Evolutionary conservation across 805 yeast genomes (phyloP).

Genomic region (Ogataea wickerhamii): DNA sequence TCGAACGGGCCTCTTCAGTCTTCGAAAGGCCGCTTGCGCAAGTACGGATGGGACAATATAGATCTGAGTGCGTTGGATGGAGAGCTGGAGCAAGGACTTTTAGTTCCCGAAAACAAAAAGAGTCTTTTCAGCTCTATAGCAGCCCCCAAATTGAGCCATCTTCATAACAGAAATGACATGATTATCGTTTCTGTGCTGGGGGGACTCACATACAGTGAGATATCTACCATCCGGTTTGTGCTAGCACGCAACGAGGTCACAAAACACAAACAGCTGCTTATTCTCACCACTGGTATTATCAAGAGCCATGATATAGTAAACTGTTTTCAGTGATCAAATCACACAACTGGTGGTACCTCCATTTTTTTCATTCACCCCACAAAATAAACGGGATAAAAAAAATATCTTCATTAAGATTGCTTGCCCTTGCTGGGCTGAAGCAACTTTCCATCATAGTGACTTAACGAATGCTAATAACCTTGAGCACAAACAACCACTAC

Average conservation of each 20-base stretch:
- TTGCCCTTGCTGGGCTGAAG: no score
- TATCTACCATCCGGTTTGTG: constrained; percentile 65
- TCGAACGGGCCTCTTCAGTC: constrained; percentile 27
- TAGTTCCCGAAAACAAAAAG: constrained; percentile 31
- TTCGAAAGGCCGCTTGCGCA: constrained; percentile 21
- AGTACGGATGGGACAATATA: constrained; percentile 43
- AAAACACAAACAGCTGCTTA: constrained; percentile 35
- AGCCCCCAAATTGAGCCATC: constrained; percentile 21
- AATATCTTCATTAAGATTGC: background rate
- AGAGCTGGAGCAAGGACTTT: constrained; percentile 26
- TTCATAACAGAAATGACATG: constrained; percentile 23
- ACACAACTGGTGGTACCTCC: background rate
- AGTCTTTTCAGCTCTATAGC: constrained; percentile 24
- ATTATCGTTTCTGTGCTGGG: constrained; percentile 64
- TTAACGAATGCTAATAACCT: no score
- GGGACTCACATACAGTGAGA: constrained; percentile 83
- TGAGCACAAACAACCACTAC: background rate
- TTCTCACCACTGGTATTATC: constrained; percentile 44
- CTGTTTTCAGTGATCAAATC: no score
- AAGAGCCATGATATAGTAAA: constrained; percentile 34
- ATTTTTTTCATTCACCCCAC: background rate
- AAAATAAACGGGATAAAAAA: background rate
- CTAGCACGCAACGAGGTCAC: constrained; percentile 39
- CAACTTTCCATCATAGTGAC: no score
- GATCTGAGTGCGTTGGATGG: constrained; percentile 43